Base-by-base conservation (phyloP, 768 basidiomycete species). In the Psilocybe cyanescens region DNA sequence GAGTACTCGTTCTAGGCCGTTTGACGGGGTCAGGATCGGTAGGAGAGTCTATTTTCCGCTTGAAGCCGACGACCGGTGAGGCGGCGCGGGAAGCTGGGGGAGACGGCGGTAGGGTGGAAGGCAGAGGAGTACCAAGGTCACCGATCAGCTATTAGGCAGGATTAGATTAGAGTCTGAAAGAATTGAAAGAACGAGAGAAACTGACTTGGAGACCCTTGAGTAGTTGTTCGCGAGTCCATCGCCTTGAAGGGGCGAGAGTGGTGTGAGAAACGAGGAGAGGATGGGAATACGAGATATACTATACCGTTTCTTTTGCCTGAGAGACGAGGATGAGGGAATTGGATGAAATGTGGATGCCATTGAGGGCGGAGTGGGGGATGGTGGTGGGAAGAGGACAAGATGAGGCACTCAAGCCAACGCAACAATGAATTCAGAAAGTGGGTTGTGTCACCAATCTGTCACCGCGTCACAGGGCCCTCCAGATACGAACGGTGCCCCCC, bases 211-310 rank as follows among this genome's bases (percentile, higher is more conserved):
- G 78, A 68, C 77, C 77, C 64, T 69, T 77, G 69, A 81, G 79
- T 58, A 86, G 77, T 69, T 82, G 77, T 64, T 83, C 80, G 61
- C 79, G 76, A 58, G 79, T 75, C 80, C 80, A 83, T 75, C 76
- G 79, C 68, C 81, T 85, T 74, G 63, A 61, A 63, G 63, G 63
- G 60, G 58, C 6, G 33, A 35, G 33, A 53, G 62, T 49, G 60
- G 61, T 63, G 67, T 69, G 65, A 66, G 68, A 60, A 62, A 37
- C 62, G 61, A 53, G 57, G 31, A 9, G n/a, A 28, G 52, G 55
- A 66, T 61, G 64, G 65, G 57, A n/a, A 37, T 35, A 17, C 61
- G 53, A 59, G 59, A 46, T 44, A 39, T 47, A 35, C 58, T 55
- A 60, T 66, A 81, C 80, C 80, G 79, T 72, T 74, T 78, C 67